Evolutionary conservation across 768 basidiomycete species (phyloP), one percentile per base, ranked within the genome.

Genomic region (Hemileccinum rubropunctum): DNA sequence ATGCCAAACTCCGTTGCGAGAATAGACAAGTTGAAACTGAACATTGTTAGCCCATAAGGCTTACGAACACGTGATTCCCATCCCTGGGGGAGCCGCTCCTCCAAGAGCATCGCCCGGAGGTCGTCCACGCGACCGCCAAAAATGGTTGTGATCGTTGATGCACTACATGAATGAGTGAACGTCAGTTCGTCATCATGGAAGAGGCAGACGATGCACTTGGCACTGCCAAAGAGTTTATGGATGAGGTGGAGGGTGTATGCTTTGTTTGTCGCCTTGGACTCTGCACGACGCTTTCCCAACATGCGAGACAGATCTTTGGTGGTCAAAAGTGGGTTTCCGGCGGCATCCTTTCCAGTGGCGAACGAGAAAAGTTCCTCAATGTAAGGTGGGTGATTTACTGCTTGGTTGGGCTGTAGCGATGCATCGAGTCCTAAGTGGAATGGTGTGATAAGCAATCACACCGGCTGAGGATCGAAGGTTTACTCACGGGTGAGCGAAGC

Each of bases 81-180:
- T 18, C 81, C 81, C 0, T 84, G 74, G 1, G 84, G 82, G 28
- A 91, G 60, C 14, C 86, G 78, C 55, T 91, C 88, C 39, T 91
- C 84, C 9, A 72, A 62, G n/a, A 91, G 64, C 42, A 88, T 58
- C 0, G 74, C 55, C 36, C 76, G 68, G 33, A 90, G 57, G 49
- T 84, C 84, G 7, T 71, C 65, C 5, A 84, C 59, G 17, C 75
- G 72, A 3, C 87, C 85, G 5, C 85, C 88, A 54, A 88, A 83
- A 48, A 83, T 79, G 1, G 75, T 78, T 14, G 84, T 65, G 42
- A 91, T 54, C 0, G 84, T 84, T 0, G 84, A 78, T 0, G 82
- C 74, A 65, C 85, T 88, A 50, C 17, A 23, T 26, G 38, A 38
- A 39, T 23, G 23, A 23, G 6, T 23, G 6, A 23, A 23, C n/a